phyloP scores from a whole-genome alignment of 768 basidiomycete genomes.

The Leccinum disarticulatum region DNA sequence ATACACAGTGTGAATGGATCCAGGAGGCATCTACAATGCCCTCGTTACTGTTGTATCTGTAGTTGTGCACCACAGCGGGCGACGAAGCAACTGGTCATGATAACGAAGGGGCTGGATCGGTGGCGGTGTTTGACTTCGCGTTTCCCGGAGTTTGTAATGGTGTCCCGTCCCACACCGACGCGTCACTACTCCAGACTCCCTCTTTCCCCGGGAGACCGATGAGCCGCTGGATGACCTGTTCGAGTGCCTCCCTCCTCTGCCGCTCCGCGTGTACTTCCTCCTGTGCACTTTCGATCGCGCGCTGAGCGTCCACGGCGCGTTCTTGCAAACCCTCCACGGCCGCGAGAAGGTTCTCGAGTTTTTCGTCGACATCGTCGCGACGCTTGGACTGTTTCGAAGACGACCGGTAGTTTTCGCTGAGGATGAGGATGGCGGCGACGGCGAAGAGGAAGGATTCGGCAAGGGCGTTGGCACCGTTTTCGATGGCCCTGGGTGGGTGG shows the following conservation, averaged over 20 bases:
- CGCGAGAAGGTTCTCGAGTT: slow-evolving; percentile 55
- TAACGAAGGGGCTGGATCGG: not conserved
- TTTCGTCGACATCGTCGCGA: slow-evolving; percentile 71
- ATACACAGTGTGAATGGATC: not conserved
- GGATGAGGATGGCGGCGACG: slow-evolving; percentile 71
- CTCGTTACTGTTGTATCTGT: not conserved
- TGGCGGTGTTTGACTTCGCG: not conserved
- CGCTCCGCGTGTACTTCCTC: slow-evolving; percentile 36
- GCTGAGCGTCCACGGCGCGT: slow-evolving; percentile 40
- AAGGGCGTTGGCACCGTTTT: slow-evolving; percentile 80
- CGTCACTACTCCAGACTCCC: slow-evolving; percentile 58
- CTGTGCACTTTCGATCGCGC: slow-evolving; percentile 43
- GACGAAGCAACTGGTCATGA: slow-evolving; percentile 5
- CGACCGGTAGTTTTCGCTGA: slow-evolving; percentile 76
- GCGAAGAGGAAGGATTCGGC: slow-evolving; percentile 84
- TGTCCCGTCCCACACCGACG: slow-evolving; percentile 49
- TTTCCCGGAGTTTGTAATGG: slow-evolving; percentile 50
- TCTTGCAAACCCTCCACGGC: slow-evolving; percentile 47
- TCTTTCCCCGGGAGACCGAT: slow-evolving; percentile 51
- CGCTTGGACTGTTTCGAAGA: slow-evolving; percentile 68
- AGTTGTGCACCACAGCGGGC: not conserved
- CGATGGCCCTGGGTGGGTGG: slow-evolving; percentile 60
- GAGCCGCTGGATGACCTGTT: slow-evolving; percentile 60
- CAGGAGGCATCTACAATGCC: not conserved
- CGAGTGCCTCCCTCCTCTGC: slow-evolving; percentile 61